These are phyloP conservation scores for Trichosporon asahii DNA, from an alignment of 1,284 basidiomycete species.

Conservation along the genomic window DNA sequence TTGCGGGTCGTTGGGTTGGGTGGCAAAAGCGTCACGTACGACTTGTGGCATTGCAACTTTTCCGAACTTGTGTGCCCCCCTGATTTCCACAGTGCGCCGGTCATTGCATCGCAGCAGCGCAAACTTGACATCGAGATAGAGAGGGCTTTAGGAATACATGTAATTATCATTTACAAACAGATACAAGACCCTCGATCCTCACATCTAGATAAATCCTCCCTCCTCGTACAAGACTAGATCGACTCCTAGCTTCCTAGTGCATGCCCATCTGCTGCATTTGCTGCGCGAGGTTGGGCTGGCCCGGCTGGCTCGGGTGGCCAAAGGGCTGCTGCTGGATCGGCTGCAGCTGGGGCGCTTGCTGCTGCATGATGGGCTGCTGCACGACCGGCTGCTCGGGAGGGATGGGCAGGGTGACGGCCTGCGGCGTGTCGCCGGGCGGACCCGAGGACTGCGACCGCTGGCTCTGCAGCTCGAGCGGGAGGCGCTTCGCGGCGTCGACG, in stretches of 20 bases:
- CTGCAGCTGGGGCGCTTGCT: not conserved
- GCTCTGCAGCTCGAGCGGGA: constrained; percentile 22
- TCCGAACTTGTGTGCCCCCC: too few species aligned
- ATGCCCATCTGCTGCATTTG: constrained; percentile 9
- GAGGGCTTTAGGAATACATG: constrained; percentile 2
- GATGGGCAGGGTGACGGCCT: not conserved
- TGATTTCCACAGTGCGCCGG: too few species aligned
- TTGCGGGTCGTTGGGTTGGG: not conserved
- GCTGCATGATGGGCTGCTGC: not conserved
- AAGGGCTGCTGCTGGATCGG: not conserved
- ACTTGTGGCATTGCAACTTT: too few species aligned
- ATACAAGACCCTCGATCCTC: not conserved
- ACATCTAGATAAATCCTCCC: not conserved
- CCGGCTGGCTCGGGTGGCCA: not conserved
- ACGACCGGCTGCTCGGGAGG: not conserved
- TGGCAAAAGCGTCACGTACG: too few species aligned
- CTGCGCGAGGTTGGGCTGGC: not conserved
- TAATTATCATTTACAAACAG: not conserved
- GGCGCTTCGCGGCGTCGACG: constrained; percentile 20
- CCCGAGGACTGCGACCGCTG: constrained; percentile 11
- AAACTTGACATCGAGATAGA: not conserved
- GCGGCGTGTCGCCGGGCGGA: not conserved
- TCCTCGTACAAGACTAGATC: not conserved
- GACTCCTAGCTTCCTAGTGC: not conserved
- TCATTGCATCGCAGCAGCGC: too few species aligned